Conservation (phyloP, 495 filamentous ascomycete genomes). For the Hypoxylon perforatum region DNA sequence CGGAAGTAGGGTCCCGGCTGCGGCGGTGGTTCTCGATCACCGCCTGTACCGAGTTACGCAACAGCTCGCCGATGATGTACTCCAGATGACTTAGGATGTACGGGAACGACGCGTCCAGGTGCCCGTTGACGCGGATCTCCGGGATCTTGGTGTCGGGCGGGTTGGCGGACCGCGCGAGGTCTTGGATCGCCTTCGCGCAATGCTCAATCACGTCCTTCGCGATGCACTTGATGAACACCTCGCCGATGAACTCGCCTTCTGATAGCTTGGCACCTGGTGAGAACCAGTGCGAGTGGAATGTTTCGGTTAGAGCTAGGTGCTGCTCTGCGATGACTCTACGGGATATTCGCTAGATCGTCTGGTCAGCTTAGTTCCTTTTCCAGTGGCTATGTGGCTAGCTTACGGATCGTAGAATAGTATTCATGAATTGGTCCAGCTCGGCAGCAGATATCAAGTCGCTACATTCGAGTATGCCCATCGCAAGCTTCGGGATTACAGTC, state of each 20-base stretch:
- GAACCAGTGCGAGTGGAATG: slow-evolving; percentile 92
- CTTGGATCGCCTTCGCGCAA: slow-evolving; percentile 77
- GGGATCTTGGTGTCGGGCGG: slow-evolving; percentile 76
- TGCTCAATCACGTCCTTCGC: slow-evolving; percentile 88
- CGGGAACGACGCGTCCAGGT: slow-evolving; percentile 89
- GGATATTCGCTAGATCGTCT: slow-evolving; percentile 77
- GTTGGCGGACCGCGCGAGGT: slow-evolving; percentile 77
- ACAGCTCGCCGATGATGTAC: slow-evolving; percentile 95
- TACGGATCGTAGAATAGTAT: slow-evolving; percentile 89
- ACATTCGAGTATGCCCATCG: slow-evolving; percentile 92
- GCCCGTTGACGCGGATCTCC: slow-evolving; percentile 84
- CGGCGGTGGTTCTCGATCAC: slow-evolving; percentile 74
- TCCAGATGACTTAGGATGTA: slow-evolving; percentile 96
- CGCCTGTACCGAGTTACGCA: slow-evolving; percentile 94
- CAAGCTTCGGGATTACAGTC: slow-evolving; percentile 90
- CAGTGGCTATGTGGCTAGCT: slow-evolving; percentile 38
- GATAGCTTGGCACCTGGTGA: slow-evolving; percentile 80
- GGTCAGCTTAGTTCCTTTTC: slow-evolving; percentile 5
- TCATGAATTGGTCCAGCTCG: slow-evolving; percentile 94
- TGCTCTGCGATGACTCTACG: slow-evolving; percentile 97
- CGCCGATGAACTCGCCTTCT: slow-evolving; percentile 89
- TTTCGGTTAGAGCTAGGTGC: slow-evolving; percentile 95
- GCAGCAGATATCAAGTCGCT: slow-evolving; percentile 79
- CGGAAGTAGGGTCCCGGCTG: slow-evolving; percentile 42
- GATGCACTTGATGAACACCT: slow-evolving; percentile 94